Base-by-base conservation (phyloP, 192 early-diverging fungal species). In the Coemansia sp. region DNA sequence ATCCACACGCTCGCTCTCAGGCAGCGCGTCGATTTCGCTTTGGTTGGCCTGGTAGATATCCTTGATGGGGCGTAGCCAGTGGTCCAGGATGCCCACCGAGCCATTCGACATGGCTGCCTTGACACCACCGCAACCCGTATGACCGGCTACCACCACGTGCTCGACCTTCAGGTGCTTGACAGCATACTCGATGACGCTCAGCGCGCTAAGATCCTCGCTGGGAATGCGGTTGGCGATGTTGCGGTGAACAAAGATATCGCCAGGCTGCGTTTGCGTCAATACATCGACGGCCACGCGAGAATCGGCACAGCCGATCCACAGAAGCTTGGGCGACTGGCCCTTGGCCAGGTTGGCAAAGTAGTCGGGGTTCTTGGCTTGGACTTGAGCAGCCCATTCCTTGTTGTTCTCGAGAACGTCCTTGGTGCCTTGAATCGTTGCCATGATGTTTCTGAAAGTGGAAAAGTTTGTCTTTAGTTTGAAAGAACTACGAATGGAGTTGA, bases 151-250 rank as follows among this genome's bases (percentile, higher is more conserved):
- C 53, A 99, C 81, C 55, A 99, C 80, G 61, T 99, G 91, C 63
- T 94, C 84, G 53, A 99, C 92, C 65, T 89, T 87, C 53, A 99
- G 84, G 36, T 87, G 82, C 45, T 92, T 86, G 49, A 99, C 92
- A 18, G 94, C 92, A 55, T 92, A 99, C 74, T 97, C 89, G 42
- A 99, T 81, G 35, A 96, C 94, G 6, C 88, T 89, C 6, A 92
- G 80, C 33, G 77, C 78, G 60, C 84, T 93, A 60, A 93, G 62
- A 70, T 99, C 96, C 21, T 87, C 82, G 68, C 87, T 83, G 5
- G 75, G 77, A 23, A 97, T 84, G 38, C 90, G 86, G 78, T 97
- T 97, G 60, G 94, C 96, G 53, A 99, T 96, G 81, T 97, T 99
- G 62, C 96, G 84, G 78, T 96, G 94, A 10, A 96, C 90, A 75